Evolutionary conservation across 164 flowering plant species (phyloP), one percentile per base, ranked within the genome.

Genomic region (Malania oleifera): DNA sequence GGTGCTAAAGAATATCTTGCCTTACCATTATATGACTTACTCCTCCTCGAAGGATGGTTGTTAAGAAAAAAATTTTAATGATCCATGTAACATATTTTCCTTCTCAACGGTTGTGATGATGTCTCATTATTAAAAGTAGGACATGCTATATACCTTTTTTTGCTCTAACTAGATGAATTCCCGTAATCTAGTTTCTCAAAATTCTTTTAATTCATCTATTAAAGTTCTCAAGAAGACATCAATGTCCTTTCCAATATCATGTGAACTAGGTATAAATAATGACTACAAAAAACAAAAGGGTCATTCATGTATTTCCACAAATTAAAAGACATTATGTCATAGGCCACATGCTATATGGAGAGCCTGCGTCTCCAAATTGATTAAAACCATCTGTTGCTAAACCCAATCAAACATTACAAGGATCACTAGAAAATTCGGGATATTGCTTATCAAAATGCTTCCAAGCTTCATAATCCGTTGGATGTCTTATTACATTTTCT

Each of bases 191-290:
- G 13, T 15, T 2, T 40, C 38, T 63, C 65, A 63, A 5, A 66
- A 34, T 0, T 39, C 45, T 8, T 52, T 51, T n/a, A 59, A 54
- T 13, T 66, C 67, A 7, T 65, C 61, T 0, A 75, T 27, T 26
- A 70, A 52, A 0, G 70, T 70, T 13, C 31, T 17, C 10, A 73
- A 26, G 39, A 53, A 68, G 0, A 75, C 64, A 57, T 64, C 72
- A 31, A 69, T 69, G 11, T 67, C 38, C n/a, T 57, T 52, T 0
- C 62, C 60, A n/a, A 54, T 73, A 5, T 51, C 11, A 2, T 14
- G 18, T n/a, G 63, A 60, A 0, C 75, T 31, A 15, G 73, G 55
- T 27, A 75, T 71, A 4, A 71, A 24, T 0, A 66, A 5, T 0
- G 71, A 45, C 38, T 66, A 1, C 15, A 72, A 41, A 22, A 58